Evolutionary conservation across 805 yeast genomes (phyloP), one percentile per base, ranked within the genome.

Genomic region (Kregervanrija delftensis): DNA sequence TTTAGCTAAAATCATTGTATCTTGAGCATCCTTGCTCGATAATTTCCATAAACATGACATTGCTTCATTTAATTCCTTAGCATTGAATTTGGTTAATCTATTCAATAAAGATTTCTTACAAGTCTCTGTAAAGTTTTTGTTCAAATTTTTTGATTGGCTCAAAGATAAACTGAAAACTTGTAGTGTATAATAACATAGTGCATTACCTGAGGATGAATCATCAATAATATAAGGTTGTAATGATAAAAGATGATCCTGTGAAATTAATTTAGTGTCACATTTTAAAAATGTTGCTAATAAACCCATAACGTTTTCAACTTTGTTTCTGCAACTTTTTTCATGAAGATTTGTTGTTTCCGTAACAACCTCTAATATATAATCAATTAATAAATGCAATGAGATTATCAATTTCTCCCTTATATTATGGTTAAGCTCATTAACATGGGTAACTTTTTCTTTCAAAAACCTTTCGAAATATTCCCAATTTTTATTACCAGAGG

Each of bases 41-140:
- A 86, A 64, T 8, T 60, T 61, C 83, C 88, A 80, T 4, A 78
- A 62, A 45, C 86, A 71, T 1, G 89, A 88, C 59, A 86, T 73
- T 0, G 91, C 95, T 55, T 81, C 81, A n/a, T 76, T 76, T 8
- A 86, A 60, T 51, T 86, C 93, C 46, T 59, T 68, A 0, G 72
- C 69, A 42, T 71, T 74, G 62, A 82, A 74, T 49, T 76, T 81
- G 2, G 90, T 81, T 31, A 86, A 59, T 31, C 76, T 65, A 32
- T 67, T 66, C 49, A 85, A 57, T n/a, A 86, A 53, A 2, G 76
- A 68, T 0, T 68, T 54, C 56, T 78, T 82, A 12, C 81, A 69
- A 9, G 69, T 72, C 16, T 59, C 49, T 28, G 79, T 53, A 53
- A 80, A 83, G 3, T 66, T 70, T 0, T 75, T 71, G 40, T 81